Base-by-base conservation (phyloP, 2,329 filamentous ascomycete genomes). In the Hypocrella siamensis region DNA sequence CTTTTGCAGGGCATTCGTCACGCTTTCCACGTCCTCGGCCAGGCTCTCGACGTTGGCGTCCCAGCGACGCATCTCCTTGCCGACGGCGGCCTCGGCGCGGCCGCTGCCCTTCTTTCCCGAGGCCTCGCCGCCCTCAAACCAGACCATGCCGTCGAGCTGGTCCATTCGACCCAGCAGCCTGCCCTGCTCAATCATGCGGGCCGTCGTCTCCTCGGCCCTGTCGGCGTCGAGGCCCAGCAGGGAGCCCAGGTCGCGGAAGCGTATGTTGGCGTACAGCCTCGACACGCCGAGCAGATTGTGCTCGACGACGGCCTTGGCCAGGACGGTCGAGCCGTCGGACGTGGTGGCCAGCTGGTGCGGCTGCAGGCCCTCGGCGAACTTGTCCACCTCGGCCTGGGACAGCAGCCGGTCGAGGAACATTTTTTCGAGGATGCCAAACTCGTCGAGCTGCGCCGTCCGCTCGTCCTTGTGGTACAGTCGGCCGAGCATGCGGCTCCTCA, bases 391-490 rank as follows among this genome's bases (percentile, higher is more conserved):
- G n/a, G 65, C 69, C 0, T 79, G 73, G 1, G 73, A 71, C 30
- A 98, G 65, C 4, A 98, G 64, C 5, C 86, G 74, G 54, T 96
- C 84, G 30, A 96, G 67, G 54, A 93, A 93, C 73, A 98, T 96
- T 63, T 96, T 96, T 61, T 96, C 90, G 11, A 98, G 62, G 33
- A 98, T 94, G 30, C 74, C 65, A 48, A 80, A 88, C 56, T 96
- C 83, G 19, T 78, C 71, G 3, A 90, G 70, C 31, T 75, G 70
- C 4, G 65, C 62, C 0, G 82, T 70, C 19, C 90, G 73, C 42
- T 96, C 90, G 54, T 98, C 90, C 55, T 93, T 93, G 68, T n/a
- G n/a, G n/a, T 93, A 93, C 11, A 98, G 63, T 32, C 80, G 76
- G 4, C 75, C 83, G 14, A 98, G 68, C 27, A 78, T 75, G 29